Evolutionary conservation across 2,329 filamentous ascomycete species (phyloP), one percentile per base, ranked within the genome.

Genomic region (Davidsoniella australis): DNA sequence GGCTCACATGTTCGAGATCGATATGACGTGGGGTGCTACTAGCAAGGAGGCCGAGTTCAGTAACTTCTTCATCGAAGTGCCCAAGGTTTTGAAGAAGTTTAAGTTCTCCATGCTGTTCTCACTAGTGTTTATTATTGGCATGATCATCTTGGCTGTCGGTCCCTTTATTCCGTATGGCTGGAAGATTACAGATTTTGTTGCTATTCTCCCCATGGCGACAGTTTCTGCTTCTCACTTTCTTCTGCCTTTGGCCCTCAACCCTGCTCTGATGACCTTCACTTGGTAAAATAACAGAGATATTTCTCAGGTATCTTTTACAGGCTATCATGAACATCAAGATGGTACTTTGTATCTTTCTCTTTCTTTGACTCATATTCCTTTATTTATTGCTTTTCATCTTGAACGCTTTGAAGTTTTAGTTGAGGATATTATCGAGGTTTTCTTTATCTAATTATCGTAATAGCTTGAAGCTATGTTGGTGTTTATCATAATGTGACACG

Each of bases 11-110:
- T 84, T 91, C 61, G 78, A 84, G 65, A 78, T 89, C 60, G 74
- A 91, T 64, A 89, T 91, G 80, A 76, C 75, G 2, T 91, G 85
- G 85, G 85, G 85, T 46, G 78, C 85, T 1, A 93, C 86, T 0
- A 75, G 79, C 39, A 93, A 93, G 66, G 86, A 94, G 66, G 76
- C 76, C 45, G 81, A 86, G 58, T 79, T 82, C 59, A 80, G 82
- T 23, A 83, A 85, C 63, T 93, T 93, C 65, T 89, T 88, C 65
- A 82, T 85, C 53, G 85, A 91, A 61, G 75, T 88, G 16, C 81
- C 82, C 33, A 82, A 82, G 60, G 82, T 93, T 39, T 62, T 89
- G 57, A 81, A 79, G 64, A 79, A 76, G 63, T 89, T 89, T 71
- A 87, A 82, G 67, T 84, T 75, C 63, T 76, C 71, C 49, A 82